Conservation (phyloP, 73 alveolate genomes). For the Chromera velia region DNA sequence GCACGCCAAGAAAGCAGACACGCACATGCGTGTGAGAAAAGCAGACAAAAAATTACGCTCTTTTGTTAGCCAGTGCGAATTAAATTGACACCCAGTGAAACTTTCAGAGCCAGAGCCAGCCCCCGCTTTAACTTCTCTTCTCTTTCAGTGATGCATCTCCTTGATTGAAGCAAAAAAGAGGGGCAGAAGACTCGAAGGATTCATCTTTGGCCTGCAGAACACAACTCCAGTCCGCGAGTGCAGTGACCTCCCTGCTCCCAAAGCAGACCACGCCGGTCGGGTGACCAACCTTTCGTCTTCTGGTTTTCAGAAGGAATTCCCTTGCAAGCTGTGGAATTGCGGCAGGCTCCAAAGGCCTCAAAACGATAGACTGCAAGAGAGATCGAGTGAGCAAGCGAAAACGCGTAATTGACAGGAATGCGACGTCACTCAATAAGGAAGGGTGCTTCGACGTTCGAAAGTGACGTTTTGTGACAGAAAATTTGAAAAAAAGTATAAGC, state of each 20-base stretch:
- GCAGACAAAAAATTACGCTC: background rate
- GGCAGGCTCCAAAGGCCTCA: constrained; percentile 93
- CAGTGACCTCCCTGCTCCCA: constrained; percentile 48
- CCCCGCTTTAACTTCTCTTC: background rate
- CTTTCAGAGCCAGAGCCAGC: background rate
- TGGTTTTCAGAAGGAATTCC: constrained; percentile 93
- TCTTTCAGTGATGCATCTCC: background rate
- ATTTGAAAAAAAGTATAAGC: no score
- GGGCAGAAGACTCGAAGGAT: background rate
- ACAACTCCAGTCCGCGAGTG: constrained; percentile 45
- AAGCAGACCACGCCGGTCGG: background rate
- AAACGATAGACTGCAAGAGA: constrained; percentile 13
- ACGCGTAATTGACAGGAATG: no score
- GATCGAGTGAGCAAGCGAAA: no score
- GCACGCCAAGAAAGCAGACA: background rate
- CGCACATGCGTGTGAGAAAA: background rate
- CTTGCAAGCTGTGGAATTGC: constrained; percentile 89
- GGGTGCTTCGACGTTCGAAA: no score
- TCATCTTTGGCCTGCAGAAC: background rate
- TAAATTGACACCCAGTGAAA: background rate
- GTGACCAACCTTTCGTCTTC: constrained; percentile 87
- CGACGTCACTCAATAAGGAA: no score
- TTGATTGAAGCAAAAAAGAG: background rate
- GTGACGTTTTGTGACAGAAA: no score
- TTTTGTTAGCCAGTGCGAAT: background rate